Percentiles rank a stretch among this genome's conserved stretches.
These are phyloP conservation scores for Aspergillus kassunensis DNA, from an alignment of 495 filamentous ascomycete genomes.

Conservation along the genomic window DNA sequence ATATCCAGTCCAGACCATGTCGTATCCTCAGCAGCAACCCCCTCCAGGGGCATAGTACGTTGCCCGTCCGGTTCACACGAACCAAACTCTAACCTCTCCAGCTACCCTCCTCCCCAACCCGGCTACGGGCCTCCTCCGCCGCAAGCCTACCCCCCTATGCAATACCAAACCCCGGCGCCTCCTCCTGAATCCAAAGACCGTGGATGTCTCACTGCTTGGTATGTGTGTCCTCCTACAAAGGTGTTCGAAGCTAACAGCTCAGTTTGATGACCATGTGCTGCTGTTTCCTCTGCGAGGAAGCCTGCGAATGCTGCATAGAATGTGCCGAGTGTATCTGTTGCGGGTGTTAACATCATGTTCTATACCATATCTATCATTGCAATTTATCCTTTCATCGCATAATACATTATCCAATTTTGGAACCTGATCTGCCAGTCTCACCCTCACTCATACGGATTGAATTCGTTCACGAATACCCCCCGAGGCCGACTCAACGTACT, in stretches of 20 bases:
- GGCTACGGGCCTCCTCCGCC: constrained; percentile 8
- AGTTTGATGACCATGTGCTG: constrained; percentile 26
- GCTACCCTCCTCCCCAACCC: constrained; percentile 5
- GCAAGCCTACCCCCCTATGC: constrained; percentile 22
- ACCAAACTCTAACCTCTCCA: neutral
- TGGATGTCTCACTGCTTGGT: constrained; percentile 23
- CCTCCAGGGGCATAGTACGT: constrained; percentile 14
- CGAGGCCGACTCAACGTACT: constrained; percentile 13
- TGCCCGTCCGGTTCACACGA: too few relatives aligned
- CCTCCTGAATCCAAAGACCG: constrained; percentile 21
- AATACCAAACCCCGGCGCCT: constrained; percentile 17
- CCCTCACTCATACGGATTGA: constrained; percentile 8
- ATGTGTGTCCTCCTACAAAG: neutral
- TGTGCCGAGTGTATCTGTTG: constrained; percentile 17
- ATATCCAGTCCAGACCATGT: constrained; percentile 1
- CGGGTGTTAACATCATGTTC: constrained; percentile 14
- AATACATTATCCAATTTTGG: too few relatives aligned
- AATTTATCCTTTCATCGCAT: neutral
- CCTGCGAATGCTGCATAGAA: constrained; percentile 23
- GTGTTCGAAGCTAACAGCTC: neutral
- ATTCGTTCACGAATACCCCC: constrained; percentile 15
- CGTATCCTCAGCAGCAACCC: constrained; percentile 11
- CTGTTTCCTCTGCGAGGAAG: constrained; percentile 25
- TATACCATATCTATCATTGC: neutral
- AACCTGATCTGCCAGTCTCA: neutral